Evolutionary conservation across 345 rosid genomes (phyloP).

Genomic region (Rhodamnia argentea): DNA sequence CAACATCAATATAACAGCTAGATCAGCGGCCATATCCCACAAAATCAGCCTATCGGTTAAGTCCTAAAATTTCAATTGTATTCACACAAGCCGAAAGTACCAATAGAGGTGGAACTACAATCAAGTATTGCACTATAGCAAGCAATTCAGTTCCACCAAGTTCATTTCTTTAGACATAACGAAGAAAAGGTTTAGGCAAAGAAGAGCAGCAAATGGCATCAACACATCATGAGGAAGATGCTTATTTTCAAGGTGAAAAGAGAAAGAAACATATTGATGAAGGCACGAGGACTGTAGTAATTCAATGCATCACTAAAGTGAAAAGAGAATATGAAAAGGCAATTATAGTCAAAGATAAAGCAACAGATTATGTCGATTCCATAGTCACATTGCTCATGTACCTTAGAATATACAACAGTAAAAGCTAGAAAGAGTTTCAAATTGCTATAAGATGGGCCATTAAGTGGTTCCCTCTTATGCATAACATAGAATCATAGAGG

Average conservation of each 20-base stretch:
- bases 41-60: background rate
- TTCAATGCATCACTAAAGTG: background rate
- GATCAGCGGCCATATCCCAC: background rate
- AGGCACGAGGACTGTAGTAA: background rate
- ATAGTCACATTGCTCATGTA: background rate
- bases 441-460: background rate
- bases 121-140: background rate
- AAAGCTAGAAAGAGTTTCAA: background rate
- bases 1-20: background rate
- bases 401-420: background rate
- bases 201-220: background rate
- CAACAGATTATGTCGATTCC: background rate
- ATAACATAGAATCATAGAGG: background rate
- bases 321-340: background rate
- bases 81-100: background rate
- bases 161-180: background rate
- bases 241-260: background rate
- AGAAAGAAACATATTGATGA: background rate
- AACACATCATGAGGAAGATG: background rate
- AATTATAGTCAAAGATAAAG: background rate
- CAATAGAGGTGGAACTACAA: background rate
- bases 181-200: background rate
- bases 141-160: background rate
- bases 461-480: background rate
- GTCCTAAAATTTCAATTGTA: background rate